These are phyloP conservation scores for Cercospora sp. DNA, from an alignment of 2,329 filamentous ascomycete genomes.

Conservation along the genomic window DNA sequence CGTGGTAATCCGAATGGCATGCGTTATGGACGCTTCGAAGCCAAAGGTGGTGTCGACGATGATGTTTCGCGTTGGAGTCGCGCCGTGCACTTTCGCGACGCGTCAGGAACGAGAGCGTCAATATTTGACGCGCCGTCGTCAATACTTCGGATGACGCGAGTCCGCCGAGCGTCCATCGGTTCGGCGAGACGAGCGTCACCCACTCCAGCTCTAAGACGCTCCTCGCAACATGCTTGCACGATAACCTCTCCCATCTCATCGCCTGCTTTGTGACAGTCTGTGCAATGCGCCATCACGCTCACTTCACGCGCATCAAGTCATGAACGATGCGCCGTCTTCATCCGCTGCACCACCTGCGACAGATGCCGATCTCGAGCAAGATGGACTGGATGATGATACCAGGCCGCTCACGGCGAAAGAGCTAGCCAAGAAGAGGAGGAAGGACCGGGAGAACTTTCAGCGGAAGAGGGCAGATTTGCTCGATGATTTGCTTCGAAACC, in stretches of 20 bases:
- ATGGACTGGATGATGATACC: constrained; percentile 17
- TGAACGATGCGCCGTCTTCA: constrained; percentile 43
- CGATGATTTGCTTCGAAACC: constrained; percentile 57
- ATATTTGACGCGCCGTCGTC: background rate
- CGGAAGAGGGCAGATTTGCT: constrained; percentile 51
- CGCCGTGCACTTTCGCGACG: constrained; percentile 18
- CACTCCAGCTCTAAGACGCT: background rate
- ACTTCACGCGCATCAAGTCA: constrained; percentile 31
- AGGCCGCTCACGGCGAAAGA: constrained; percentile 27
- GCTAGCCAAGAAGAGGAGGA: constrained; percentile 32
- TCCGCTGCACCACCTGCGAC: constrained; percentile 29
- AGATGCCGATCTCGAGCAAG: background rate
- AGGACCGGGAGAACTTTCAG: constrained; percentile 41
- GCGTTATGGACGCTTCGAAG: background rate
- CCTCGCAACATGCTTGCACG: constrained; percentile 18
- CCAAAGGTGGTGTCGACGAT: background rate
- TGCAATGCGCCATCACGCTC: constrained; percentile 3
- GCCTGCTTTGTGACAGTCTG: too few species aligned
- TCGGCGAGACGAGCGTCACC: background rate
- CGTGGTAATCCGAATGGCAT: background rate
- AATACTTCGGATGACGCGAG: background rate
- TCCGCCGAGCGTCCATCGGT: background rate
- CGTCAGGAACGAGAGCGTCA: background rate
- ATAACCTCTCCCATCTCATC: background rate
- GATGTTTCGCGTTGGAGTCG: constrained; percentile 11